Evolutionary conservation across 1,284 basidiomycete genomes (phyloP).

Genomic region (Pterula multifida): DNA sequence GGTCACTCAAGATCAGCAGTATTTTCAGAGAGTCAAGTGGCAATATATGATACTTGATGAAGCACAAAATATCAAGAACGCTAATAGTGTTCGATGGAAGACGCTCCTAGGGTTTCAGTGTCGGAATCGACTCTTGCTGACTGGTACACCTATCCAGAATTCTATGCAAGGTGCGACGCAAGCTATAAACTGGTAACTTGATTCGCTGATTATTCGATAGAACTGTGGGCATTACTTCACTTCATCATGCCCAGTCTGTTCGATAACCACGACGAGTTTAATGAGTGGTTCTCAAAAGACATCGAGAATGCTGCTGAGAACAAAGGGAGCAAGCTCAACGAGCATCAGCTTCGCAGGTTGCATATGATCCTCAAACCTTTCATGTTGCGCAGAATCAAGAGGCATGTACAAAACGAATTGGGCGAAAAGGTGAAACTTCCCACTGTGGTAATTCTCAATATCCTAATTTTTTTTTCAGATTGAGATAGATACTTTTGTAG

Average conservation of each 20-base stretch:
- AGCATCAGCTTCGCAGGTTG: conserved; percentile 88
- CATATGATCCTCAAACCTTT: conserved; percentile 99
- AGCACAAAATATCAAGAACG: conserved; percentile 99
- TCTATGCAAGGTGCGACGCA: conserved; percentile 83
- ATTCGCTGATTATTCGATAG: conserved; percentile 27
- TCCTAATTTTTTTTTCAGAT: conserved; percentile 41
- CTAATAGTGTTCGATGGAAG: conserved; percentile 96
- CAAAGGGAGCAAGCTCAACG: conserved; percentile 85
- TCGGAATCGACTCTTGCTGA: conserved; percentile 89
- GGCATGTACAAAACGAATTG: conserved; percentile 99
- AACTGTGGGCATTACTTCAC: conserved; percentile 98
- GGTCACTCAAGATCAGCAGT: conserved; percentile 96
- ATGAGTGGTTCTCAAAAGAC: conserved; percentile 99
- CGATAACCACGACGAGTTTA: conserved; percentile 99
- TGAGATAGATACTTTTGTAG: conserved; percentile 92
- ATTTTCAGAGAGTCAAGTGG: conserved; percentile 97
- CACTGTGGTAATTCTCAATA: conserved; percentile 1
- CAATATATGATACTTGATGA: conserved; percentile 99
- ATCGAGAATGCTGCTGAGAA: conserved; percentile 94
- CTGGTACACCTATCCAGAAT: conserved; percentile 98
- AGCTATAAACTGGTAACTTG: background rate
- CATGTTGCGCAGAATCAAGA: conserved; percentile 96
- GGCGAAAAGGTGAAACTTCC: conserved; percentile 78
- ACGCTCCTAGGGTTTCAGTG: conserved; percentile 94
- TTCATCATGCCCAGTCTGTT: conserved; percentile 99